Evolutionary conservation across 83 land plant genomes (phyloP).

Genomic region (Picea abies): DNA sequence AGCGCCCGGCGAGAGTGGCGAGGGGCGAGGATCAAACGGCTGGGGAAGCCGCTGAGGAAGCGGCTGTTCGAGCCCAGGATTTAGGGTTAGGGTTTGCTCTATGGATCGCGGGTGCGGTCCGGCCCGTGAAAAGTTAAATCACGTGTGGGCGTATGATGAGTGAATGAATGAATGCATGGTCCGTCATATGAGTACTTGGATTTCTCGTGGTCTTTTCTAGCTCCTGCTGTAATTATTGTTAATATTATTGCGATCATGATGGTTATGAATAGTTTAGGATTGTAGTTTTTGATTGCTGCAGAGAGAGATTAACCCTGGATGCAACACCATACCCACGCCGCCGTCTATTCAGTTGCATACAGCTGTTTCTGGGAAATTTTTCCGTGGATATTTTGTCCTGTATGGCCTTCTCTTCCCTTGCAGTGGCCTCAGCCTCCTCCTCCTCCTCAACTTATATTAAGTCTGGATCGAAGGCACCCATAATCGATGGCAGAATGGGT

Average conservation of each 20-base stretch:
- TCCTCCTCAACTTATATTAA: too few relatives aligned
- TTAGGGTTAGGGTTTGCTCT: constrained; percentile 12
- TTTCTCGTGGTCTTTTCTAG: constrained; percentile 19
- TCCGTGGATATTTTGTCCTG: not conserved
- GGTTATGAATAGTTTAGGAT: not conserved
- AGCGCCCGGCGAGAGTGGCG: not conserved
- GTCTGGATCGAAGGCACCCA: too few relatives aligned
- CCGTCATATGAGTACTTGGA: constrained; percentile 12
- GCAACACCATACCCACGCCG: constrained; percentile 13
- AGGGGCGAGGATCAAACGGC: constrained; percentile 1
- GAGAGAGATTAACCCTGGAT: not conserved
- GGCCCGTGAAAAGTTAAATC: not conserved
- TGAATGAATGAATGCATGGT: constrained; percentile 9
- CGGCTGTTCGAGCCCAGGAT: not conserved
- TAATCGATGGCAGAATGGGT: too few relatives aligned
- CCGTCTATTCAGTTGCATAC: constrained; percentile 11
- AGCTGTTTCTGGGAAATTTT: constrained; percentile 1
- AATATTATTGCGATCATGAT: not conserved
- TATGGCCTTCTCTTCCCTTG: not conserved
- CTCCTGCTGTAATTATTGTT: constrained; percentile 1
- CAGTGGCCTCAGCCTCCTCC: not conserved
- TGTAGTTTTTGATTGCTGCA: not conserved
- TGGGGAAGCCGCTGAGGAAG: too few relatives aligned
- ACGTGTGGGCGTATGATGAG: constrained; percentile 11
- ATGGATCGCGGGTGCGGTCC: not conserved